A percentile compares a stretch with the other conserved stretches of the same genome.
Evolutionary conservation across 495 filamentous ascomycete genomes (phyloP).

Genomic region (Apiosordaria backusii): DNA sequence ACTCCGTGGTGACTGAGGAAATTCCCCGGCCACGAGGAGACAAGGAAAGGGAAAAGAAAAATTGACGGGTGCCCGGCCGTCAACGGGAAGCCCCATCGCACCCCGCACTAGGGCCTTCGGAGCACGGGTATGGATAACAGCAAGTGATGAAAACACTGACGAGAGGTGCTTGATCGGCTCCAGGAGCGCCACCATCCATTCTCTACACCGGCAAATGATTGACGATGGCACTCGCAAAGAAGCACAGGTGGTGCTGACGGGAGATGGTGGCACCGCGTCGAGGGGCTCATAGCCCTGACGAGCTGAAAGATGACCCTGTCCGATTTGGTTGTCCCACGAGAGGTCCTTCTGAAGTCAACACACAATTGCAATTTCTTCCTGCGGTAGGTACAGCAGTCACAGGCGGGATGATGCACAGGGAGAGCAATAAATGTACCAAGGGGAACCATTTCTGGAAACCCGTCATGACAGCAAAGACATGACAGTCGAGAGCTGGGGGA

Average conservation of each 20-base stretch:
- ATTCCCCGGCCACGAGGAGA: conserved; percentile 29
- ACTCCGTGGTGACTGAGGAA: conserved; percentile 4
- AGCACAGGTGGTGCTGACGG: neutral
- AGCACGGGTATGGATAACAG: conserved; percentile 4
- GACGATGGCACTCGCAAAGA: neutral
- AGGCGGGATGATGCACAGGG: conserved; percentile 12
- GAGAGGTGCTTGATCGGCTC: no score
- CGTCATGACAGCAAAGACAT: neutral
- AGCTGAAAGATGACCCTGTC: conserved; percentile 6
- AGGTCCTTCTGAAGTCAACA: conserved; percentile 8
- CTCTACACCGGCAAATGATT: neutral
- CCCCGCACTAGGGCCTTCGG: neutral
- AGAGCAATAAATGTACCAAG: neutral
- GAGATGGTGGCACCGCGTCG: neutral
- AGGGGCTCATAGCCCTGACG: neutral
- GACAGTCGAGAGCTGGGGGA: no score
- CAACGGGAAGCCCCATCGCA: neutral
- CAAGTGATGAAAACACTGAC: neutral
- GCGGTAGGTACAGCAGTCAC: conserved; percentile 25
- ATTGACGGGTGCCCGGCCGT: neutral
- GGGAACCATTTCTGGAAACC: neutral
- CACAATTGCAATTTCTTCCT: conserved; percentile 20
- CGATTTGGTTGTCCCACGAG: neutral
- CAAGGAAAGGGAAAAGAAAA: conserved; percentile 11
- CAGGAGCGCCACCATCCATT: neutral